A percentile compares a stretch with the other conserved stretches of the same genome.
Evolutionary conservation across 2,329 filamentous ascomycete species (phyloP).

Genomic region (Myotisia sp.): DNA sequence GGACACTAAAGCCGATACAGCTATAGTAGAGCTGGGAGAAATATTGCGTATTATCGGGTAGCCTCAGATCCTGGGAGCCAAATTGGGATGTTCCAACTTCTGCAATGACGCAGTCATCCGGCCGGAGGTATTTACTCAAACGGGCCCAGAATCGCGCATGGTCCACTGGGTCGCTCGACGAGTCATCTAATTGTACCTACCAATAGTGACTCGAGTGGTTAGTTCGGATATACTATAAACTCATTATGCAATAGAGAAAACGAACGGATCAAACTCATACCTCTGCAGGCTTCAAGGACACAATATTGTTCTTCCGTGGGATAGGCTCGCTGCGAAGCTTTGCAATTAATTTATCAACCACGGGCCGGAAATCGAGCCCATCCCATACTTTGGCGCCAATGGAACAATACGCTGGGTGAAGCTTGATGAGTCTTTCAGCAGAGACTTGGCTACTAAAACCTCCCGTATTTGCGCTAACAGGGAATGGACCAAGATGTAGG

Average conservation of each 20-base stretch:
- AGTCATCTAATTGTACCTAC: slow-evolving; percentile 6
- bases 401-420: slow-evolving; percentile 10
- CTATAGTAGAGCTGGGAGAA: slow-evolving; percentile 16
- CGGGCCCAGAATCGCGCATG: slow-evolving; percentile 11
- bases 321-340: slow-evolving; percentile 8
- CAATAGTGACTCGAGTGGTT: too few species aligned
- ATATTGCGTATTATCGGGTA: slow-evolving; percentile 14
- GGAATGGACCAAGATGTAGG: slow-evolving; percentile 9
- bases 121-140: slow-evolving; percentile 8
- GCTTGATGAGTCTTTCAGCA: slow-evolving; percentile 8
- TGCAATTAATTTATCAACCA: slow-evolving; percentile 9
- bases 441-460: slow-evolving; percentile 10
- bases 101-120: slow-evolving; percentile 15
- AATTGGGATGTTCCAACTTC: slow-evolving; percentile 17
- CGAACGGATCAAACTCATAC: too few species aligned
- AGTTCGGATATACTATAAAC: too few species aligned
- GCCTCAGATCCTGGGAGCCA: slow-evolving; percentile 13
- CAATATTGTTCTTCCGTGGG: slow-evolving; percentile 6
- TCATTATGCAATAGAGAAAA: too few species aligned
- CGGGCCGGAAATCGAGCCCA: slow-evolving; percentile 10
- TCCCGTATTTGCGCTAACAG: slow-evolving; percentile 9
- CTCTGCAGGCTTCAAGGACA: too few species aligned
- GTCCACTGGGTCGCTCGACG: slow-evolving; percentile 8
- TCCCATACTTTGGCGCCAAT: slow-evolving; percentile 10
- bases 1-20: slow-evolving; percentile 17